These are phyloP conservation scores for Tulasnella sp. DNA, from an alignment of 768 basidiomycete species.

Conservation along the genomic window DNA sequence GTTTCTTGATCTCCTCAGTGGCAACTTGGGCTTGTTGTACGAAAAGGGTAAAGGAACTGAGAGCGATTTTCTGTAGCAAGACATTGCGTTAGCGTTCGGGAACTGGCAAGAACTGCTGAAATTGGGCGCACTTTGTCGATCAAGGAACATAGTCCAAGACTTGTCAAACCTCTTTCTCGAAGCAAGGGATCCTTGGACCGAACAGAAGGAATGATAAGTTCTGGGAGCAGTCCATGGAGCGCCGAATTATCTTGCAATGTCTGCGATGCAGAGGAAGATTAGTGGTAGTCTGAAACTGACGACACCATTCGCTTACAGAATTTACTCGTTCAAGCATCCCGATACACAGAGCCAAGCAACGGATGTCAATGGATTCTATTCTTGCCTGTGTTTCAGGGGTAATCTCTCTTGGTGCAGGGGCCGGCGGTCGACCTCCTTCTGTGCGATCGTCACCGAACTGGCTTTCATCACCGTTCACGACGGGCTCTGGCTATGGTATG, in stretches of 20 bases:
- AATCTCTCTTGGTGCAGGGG: constrained; percentile 45
- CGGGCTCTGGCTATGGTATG: constrained; percentile 21
- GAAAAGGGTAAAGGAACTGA: constrained; percentile 78
- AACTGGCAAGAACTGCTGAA: background rate
- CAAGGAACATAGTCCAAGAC: constrained; percentile 81
- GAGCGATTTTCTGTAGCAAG: constrained; percentile 49
- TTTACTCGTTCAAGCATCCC: constrained; percentile 87
- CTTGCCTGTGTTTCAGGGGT: constrained; percentile 62
- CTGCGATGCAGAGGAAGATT: constrained; percentile 38
- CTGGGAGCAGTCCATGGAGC: constrained; percentile 67
- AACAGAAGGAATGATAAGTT: constrained; percentile 89
- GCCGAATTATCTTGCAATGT: constrained; percentile 66
- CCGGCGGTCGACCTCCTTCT: constrained; percentile 38
- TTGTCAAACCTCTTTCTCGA: constrained; percentile 74
- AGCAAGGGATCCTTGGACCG: constrained; percentile 82
- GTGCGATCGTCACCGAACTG: constrained; percentile 44
- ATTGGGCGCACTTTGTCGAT: constrained; percentile 64
- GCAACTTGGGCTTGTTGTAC: constrained; percentile 68
- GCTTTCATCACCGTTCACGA: constrained; percentile 34
- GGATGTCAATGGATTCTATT: constrained; percentile 67
- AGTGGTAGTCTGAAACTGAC: background rate
- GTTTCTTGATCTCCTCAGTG: constrained; percentile 66
- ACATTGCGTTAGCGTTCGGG: background rate
- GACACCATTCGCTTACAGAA: constrained; percentile 57
- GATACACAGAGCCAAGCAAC: constrained; percentile 75